A percentile compares a stretch with the other conserved stretches of the same genome.
Conservation (phyloP, 345 rosid genomes). For the Eucalyptus fibrosa region DNA sequence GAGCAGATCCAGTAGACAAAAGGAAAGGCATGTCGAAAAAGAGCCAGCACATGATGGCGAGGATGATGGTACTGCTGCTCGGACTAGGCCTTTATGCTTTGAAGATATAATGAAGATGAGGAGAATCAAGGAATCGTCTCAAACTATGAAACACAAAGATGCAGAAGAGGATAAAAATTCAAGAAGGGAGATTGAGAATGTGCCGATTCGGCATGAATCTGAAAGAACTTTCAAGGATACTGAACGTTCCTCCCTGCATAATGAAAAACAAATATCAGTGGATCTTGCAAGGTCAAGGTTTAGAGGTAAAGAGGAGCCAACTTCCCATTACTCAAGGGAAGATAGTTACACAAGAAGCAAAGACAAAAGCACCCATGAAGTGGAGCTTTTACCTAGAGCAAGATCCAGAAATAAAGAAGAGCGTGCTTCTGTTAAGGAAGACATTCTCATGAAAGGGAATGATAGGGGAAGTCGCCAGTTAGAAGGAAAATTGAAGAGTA, state of each 20-base stretch:
- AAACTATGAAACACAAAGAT: constrained; percentile 12
- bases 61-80: constrained; percentile 65
- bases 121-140: constrained; percentile 34
- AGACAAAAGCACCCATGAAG: neutral
- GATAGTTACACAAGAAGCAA: neutral
- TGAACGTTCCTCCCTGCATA: constrained; percentile 11
- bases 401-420: neutral
- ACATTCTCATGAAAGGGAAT: neutral
- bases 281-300: constrained; percentile 11
- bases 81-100: constrained; percentile 72
- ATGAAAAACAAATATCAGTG: constrained; percentile 7
- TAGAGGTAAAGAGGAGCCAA: constrained; percentile 11
- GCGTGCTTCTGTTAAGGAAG: constrained; percentile 6
- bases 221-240: constrained; percentile 7
- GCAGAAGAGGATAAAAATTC: constrained; percentile 2
- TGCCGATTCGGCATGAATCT: constrained; percentile 11
- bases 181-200: constrained; percentile 10
- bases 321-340: neutral
- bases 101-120: constrained; percentile 75
- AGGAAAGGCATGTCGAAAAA: constrained; percentile 5
- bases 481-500: constrained; percentile 29
- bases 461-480: constrained; percentile 8
- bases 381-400: neutral
- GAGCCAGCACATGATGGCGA: neutral
- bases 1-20: constrained; percentile 32